Conservation (phyloP, 2,329 filamentous ascomycete species). For the Epichloe uncinata region DNA sequence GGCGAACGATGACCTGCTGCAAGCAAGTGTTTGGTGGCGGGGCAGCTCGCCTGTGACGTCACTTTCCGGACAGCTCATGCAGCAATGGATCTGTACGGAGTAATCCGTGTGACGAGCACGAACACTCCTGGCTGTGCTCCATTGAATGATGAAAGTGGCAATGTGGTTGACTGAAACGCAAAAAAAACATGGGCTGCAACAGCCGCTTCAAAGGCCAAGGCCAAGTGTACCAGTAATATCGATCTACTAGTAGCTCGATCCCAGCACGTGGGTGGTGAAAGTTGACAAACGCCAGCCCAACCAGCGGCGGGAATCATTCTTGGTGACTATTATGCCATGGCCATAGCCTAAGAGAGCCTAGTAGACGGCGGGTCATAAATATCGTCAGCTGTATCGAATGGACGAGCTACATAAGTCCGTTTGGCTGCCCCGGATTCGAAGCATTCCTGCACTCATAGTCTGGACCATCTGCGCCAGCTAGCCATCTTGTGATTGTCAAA, state of each 20-base stretch:
- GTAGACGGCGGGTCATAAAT: not conserved
- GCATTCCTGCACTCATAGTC: not conserved
- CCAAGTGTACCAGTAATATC: too few species aligned
- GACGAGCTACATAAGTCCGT: not conserved
- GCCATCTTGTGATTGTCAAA: not conserved
- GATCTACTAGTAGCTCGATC: too few species aligned
- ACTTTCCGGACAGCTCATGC: not conserved
- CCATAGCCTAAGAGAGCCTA: not conserved
- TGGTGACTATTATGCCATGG: too few species aligned
- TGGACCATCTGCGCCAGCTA: not conserved
- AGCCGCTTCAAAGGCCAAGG: too few species aligned
- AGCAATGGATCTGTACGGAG: not conserved
- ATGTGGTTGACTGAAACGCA: too few species aligned
- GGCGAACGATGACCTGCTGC: not conserved
- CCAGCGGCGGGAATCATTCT: too few species aligned
- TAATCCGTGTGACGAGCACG: not conserved
- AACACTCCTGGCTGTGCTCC: too few species aligned
- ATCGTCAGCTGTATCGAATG: not conserved
- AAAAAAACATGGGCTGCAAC: too few species aligned
- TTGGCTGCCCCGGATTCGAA: not conserved
- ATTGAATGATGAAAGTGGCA: too few species aligned
- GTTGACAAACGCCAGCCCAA: too few species aligned
- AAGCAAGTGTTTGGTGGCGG: not conserved
- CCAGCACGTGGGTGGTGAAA: too few species aligned
- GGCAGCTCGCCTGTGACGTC: constrained; percentile 4